phyloP scores from a whole-genome alignment of 2,329 filamentous ascomycete species.

The Colletotrichum nymphaeae region DNA sequence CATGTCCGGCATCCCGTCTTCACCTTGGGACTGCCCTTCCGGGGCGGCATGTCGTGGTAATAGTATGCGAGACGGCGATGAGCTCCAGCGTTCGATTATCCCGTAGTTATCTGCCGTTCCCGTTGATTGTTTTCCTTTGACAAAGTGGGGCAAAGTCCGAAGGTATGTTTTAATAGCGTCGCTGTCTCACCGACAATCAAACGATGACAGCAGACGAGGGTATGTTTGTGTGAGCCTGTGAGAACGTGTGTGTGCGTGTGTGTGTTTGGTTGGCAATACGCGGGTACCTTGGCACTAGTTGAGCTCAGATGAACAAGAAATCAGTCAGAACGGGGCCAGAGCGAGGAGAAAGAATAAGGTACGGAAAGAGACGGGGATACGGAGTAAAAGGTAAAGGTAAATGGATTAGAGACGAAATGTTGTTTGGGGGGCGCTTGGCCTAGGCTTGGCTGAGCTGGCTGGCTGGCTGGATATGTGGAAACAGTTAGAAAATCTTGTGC shows the following conservation, averaged over 20 bases:
- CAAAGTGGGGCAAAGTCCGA: neutral
- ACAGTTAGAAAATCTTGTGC: conserved; percentile 8
- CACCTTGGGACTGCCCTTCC: conserved; percentile 47
- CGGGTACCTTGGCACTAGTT: neutral
- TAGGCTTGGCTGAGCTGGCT: too few species aligned
- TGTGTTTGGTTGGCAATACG: neutral
- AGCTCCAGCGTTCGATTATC: neutral
- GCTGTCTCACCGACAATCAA: neutral
- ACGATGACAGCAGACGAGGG: neutral
- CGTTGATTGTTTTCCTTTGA: neutral
- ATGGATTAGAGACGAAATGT: neutral
- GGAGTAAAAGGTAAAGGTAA: neutral
- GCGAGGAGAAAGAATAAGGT: neutral
- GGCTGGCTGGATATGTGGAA: neutral
- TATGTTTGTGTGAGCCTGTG: neutral
- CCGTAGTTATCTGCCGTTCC: neutral
- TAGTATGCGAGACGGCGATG: neutral
- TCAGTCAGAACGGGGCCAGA: conserved; percentile 22
- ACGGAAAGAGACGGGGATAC: too few species aligned
- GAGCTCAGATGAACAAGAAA: conserved; percentile 11
- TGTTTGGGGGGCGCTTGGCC: neutral
- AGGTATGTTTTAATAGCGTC: neutral
- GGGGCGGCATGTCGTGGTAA: conserved; percentile 17
- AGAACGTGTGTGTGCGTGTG: too few species aligned
- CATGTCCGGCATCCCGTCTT: conserved; percentile 65